A percentile compares a stretch with the other conserved stretches of the same genome.
Evolutionary conservation across 192 early-diverging fungal genomes (phyloP).

Genomic region (Paraglomus occultum): DNA sequence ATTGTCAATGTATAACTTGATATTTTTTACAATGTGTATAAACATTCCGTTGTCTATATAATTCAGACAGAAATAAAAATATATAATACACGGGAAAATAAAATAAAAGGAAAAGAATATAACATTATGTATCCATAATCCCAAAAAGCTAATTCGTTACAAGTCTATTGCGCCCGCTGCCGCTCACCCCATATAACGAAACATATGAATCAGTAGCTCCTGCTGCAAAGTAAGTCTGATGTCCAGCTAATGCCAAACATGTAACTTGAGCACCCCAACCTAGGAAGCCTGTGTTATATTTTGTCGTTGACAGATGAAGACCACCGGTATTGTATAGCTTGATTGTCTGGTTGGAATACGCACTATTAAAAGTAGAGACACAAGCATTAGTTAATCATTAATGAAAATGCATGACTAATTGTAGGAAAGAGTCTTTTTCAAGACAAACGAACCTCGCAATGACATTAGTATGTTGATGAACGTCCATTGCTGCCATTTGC

Average conservation of each 20-base stretch:
- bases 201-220: constrained; percentile 30
- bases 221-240: constrained; percentile 24
- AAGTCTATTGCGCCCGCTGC: too few relatives aligned
- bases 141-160: too few relatives aligned
- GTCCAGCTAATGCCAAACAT: constrained; percentile 20
- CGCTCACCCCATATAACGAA: constrained; percentile 21
- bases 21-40: too few relatives aligned
- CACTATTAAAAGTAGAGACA: constrained; percentile 23
- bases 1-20: too few relatives aligned
- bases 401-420: constrained; percentile 9
- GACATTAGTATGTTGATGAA: constrained; percentile 60
- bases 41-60: too few relatives aligned
- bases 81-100: too few relatives aligned
- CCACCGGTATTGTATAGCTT: constrained; percentile 51
- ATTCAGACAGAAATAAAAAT: too few relatives aligned
- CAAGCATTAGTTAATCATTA: neutral
- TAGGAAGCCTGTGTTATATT: constrained; percentile 26
- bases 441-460: constrained; percentile 49
- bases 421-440: neutral
- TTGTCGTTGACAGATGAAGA: constrained; percentile 1
- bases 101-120: too few relatives aligned
- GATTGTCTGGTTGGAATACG: constrained; percentile 44
- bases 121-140: too few relatives aligned
- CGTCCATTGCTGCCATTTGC: constrained; percentile 54
- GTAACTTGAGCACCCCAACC: constrained; percentile 31